These are phyloP conservation scores for Komagataella pastoris DNA, from an alignment of 805 yeast species.

Conservation along the genomic window DNA sequence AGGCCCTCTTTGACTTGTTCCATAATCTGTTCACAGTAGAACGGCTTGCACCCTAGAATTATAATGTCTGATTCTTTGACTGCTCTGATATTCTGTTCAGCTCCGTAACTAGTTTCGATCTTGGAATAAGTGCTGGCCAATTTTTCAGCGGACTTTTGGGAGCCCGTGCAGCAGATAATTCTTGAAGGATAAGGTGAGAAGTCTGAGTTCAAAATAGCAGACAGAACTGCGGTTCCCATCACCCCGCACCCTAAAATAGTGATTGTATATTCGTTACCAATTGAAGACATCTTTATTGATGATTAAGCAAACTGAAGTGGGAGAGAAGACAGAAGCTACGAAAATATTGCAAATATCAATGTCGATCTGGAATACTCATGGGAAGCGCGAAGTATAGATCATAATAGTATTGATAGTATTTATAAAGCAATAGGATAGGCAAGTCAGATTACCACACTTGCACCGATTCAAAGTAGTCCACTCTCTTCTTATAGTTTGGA, in stretches of 20 bases:
- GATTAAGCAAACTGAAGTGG: background rate
- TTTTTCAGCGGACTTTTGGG: slow-evolving; percentile 33
- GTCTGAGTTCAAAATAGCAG: slow-evolving; percentile 50
- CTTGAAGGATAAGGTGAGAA: slow-evolving; percentile 48
- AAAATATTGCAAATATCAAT: no score
- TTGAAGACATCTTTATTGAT: background rate
- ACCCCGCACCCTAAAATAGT: slow-evolving; percentile 88
- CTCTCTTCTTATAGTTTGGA: slow-evolving; percentile 15
- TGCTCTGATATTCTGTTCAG: slow-evolving; percentile 36
- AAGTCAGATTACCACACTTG: slow-evolving; percentile 44
- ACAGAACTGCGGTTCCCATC: slow-evolving; percentile 86
- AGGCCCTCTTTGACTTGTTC: slow-evolving; percentile 31
- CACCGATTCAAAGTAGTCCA: slow-evolving; percentile 67
- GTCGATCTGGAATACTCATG: background rate
- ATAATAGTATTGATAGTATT: background rate
- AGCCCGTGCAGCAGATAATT: slow-evolving; percentile 68
- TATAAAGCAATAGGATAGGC: background rate
- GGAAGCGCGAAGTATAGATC: background rate
- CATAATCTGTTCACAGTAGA: slow-evolving; percentile 50
- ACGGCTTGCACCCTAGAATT: slow-evolving; percentile 84
- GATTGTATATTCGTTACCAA: slow-evolving; percentile 15
- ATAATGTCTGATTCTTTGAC: slow-evolving; percentile 55
- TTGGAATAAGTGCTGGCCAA: slow-evolving; percentile 33
- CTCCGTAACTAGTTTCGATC: slow-evolving; percentile 38
- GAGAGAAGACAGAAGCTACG: background rate